Conservation (phyloP, 1,284 basidiomycete genomes). For the Neolentinus lepideus region DNA sequence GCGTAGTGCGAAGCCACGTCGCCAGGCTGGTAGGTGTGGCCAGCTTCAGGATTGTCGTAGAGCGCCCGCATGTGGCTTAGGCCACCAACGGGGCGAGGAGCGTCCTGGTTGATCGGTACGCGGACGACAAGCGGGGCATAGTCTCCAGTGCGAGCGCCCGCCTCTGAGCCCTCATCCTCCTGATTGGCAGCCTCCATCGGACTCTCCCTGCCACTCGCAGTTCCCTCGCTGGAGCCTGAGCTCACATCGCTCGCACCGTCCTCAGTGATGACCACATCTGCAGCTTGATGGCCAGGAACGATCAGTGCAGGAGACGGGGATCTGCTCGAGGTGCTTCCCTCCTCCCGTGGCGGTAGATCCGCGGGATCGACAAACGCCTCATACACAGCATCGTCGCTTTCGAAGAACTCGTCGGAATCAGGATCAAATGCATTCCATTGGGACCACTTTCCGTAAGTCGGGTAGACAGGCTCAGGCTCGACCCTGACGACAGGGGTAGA, state of each 20-base stretch:
- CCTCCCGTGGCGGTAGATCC: constrained; percentile 12
- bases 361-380: constrained; percentile 53
- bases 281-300: background rate
- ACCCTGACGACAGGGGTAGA: constrained; percentile 37
- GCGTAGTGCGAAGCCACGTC: constrained; percentile 7
- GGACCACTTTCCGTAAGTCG: constrained; percentile 53
- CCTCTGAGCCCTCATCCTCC: background rate
- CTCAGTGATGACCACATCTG: constrained; percentile 16
- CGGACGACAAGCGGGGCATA: background rate
- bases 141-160: background rate
- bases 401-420: constrained; percentile 73
- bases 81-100: background rate
- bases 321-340: constrained; percentile 6
- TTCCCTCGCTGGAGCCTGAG: constrained; percentile 26
- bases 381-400: constrained; percentile 48
- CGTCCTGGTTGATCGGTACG: background rate
- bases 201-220: constrained; percentile 30
- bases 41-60: background rate
- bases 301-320: constrained; percentile 13
- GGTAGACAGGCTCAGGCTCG: constrained; percentile 34
- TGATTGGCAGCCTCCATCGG: constrained; percentile 26
- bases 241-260: constrained; percentile 16
- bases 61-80: background rate
- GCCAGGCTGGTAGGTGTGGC: constrained; percentile 7
- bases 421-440: constrained; percentile 66